Conservation (phyloP, 345 rosid genomes). For the Draba incana region DNA sequence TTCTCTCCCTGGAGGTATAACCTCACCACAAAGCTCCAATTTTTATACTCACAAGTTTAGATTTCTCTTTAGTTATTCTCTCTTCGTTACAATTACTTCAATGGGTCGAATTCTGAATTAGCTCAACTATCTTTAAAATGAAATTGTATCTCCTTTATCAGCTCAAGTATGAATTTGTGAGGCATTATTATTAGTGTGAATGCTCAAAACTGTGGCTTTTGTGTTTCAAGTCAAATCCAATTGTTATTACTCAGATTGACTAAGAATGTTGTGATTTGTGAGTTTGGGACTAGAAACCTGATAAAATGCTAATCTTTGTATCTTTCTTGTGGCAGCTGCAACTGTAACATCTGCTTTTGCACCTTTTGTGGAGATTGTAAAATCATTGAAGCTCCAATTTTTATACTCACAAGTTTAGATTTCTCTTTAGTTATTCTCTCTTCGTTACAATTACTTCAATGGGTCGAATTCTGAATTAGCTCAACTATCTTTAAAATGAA, state of each 20-base stretch:
- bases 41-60: not conserved
- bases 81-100: not conserved
- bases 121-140: no score
- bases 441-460: not conserved
- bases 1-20: slow-evolving; percentile 87
- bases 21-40: slow-evolving; percentile 1
- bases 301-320: slow-evolving; percentile 14
- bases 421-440: not conserved
- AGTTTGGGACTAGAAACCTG: not conserved
- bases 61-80: not conserved
- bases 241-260: not conserved
- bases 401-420: no score
- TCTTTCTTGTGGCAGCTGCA: slow-evolving; percentile 58
- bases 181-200: not conserved
- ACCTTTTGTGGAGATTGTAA: slow-evolving; percentile 83
- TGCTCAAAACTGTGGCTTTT: not conserved
- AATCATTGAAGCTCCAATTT: slow-evolving; percentile 50
- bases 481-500: no score
- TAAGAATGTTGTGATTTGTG: not conserved
- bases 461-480: no score
- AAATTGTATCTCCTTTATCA: not conserved
- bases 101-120: no score
- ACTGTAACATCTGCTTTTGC: slow-evolving; percentile 63
- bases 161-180: not conserved
- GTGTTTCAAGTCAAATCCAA: not conserved